Percentiles rank a stretch among this genome's conserved stretches.
Evolutionary conservation across 148 eudicot genomes (phyloP).

Genomic region (Polygonum aviculare): DNA sequence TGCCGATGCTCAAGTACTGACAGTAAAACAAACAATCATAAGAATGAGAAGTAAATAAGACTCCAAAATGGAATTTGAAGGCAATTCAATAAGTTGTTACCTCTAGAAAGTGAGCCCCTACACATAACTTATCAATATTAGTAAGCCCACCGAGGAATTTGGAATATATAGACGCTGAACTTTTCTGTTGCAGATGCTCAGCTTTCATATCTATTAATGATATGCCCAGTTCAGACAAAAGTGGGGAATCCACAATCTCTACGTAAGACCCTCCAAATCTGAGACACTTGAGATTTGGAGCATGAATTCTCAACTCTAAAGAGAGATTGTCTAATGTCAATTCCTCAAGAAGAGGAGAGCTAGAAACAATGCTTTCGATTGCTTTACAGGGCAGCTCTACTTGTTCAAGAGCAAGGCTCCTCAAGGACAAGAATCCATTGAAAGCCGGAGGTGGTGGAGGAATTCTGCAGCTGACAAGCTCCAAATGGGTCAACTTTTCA

Average conservation of each 20-base stretch:
- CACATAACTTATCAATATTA: too few species aligned
- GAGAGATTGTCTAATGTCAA: conserved; percentile 42
- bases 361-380: conserved; percentile 41
- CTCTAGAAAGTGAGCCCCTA: too few species aligned
- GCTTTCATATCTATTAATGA: too few species aligned
- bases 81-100: too few species aligned
- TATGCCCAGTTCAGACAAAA: too few species aligned
- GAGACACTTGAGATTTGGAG: conserved; percentile 57
- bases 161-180: background rate
- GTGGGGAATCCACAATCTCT: background rate
- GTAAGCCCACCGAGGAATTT: background rate
- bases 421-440: conserved; percentile 44
- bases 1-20: conserved; percentile 80
- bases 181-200: conserved; percentile 28
- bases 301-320: conserved; percentile 44
- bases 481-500: conserved; percentile 42
- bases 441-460: conserved; percentile 40
- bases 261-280: conserved; percentile 39
- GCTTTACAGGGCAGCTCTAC: conserved; percentile 38
- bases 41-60: background rate
- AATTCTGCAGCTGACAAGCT: conserved; percentile 55
- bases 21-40: background rate
- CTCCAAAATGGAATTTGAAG: too few species aligned
- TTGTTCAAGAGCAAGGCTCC: conserved; percentile 41
- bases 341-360: conserved; percentile 55